Conservation (phyloP, 2,329 filamentous ascomycete genomes). For the Gnomoniopsis smithogilvyi region DNA sequence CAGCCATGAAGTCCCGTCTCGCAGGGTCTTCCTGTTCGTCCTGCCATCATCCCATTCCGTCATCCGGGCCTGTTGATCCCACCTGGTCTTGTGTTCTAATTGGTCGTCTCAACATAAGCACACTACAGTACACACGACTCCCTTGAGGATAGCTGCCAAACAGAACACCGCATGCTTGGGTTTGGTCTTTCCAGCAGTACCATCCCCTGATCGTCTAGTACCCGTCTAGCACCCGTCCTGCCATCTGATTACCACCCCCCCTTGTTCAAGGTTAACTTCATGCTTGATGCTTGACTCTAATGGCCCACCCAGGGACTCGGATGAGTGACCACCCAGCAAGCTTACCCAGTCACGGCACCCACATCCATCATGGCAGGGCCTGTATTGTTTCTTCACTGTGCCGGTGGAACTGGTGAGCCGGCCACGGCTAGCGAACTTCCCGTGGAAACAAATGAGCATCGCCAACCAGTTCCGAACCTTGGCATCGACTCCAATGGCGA, state of each 20-base stretch:
- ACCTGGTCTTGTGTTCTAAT: too few relatives aligned
- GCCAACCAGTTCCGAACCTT: conserved; percentile 11
- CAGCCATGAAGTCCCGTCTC: neutral
- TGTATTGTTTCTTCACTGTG: conserved; percentile 1
- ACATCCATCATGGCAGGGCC: neutral
- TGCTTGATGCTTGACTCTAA: neutral
- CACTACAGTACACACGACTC: too few relatives aligned
- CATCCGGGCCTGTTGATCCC: neutral
- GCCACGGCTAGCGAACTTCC: conserved; percentile 14
- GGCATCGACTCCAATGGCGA: conserved; percentile 9
- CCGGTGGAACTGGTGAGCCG: conserved; percentile 7
- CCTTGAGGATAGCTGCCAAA: neutral
- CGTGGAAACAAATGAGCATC: conserved; percentile 8
- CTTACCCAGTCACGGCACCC: neutral
- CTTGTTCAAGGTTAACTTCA: neutral
- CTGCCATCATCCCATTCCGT: neutral
- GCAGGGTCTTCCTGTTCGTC: neutral
- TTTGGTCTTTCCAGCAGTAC: neutral
- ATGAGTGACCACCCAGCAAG: neutral
- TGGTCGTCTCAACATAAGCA: too few relatives aligned
- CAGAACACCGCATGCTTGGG: neutral
- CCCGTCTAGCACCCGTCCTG: neutral
- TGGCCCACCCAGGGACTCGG: neutral
- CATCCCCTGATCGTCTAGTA: neutral
- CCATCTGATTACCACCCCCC: conserved; percentile 15